These are phyloP conservation scores for Brettanomyces naardenensis DNA, from an alignment of 805 yeast species.

Conservation along the genomic window DNA sequence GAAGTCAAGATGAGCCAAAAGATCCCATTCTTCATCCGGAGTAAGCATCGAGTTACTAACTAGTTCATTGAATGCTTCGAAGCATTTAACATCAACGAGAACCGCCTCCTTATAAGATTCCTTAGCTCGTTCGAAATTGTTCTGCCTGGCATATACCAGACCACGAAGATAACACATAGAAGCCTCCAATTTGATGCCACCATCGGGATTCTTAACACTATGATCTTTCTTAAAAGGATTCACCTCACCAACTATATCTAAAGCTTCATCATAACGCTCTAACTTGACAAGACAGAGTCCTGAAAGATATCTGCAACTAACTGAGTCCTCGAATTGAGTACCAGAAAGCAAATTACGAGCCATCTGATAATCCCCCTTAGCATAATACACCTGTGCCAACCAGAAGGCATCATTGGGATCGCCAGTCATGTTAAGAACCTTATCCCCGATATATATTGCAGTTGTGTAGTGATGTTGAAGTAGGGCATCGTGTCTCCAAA, in stretches of 20 bases:
- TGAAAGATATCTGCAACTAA: slow-evolving; percentile 74
- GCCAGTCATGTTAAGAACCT: slow-evolving; percentile 70
- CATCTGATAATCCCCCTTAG: slow-evolving; percentile 67
- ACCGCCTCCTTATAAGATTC: slow-evolving; percentile 85
- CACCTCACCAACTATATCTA: slow-evolving; percentile 74
- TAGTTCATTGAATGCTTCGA: slow-evolving; percentile 82
- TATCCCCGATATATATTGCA: slow-evolving; percentile 89
- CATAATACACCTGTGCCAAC: slow-evolving; percentile 85
- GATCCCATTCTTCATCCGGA: slow-evolving; percentile 83
- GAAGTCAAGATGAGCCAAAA: slow-evolving; percentile 56
- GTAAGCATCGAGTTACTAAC: slow-evolving; percentile 65
- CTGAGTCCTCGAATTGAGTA: slow-evolving; percentile 48
- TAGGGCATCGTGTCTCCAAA: slow-evolving; percentile 91
- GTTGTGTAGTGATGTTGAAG: slow-evolving; percentile 88
- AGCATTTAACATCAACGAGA: slow-evolving; percentile 81
- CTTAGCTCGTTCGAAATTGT: slow-evolving; percentile 79
- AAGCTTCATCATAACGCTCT: slow-evolving; percentile 80
- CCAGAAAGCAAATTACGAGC: slow-evolving; percentile 65
- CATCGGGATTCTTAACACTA: slow-evolving; percentile 46
- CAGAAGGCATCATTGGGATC: slow-evolving; percentile 95
- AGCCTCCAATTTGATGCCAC: slow-evolving; percentile 81
- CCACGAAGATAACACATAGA: slow-evolving; percentile 85
- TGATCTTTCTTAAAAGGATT: slow-evolving; percentile 53
- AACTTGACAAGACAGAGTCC: slow-evolving; percentile 67
- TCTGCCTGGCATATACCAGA: slow-evolving; percentile 69